Percentiles rank a stretch among this genome's conserved stretches.
Conservation (phyloP, 306 rosid genomes). For the Castanea sativa region DNA sequence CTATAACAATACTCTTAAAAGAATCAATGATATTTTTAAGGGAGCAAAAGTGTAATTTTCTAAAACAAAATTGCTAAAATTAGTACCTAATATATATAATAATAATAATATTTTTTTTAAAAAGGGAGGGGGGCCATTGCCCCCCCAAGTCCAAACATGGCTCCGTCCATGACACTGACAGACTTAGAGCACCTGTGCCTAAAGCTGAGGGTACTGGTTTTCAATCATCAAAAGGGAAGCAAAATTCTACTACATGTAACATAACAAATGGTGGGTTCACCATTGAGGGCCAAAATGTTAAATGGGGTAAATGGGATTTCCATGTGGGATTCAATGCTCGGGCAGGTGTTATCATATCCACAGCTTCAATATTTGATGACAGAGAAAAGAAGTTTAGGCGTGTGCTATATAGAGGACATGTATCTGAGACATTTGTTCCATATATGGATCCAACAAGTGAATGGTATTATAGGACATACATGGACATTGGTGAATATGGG, state of each 20-base stretch:
- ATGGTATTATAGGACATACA: slow-evolving; percentile 84
- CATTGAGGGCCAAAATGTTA: slow-evolving; percentile 50
- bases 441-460: slow-evolving; percentile 78
- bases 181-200: slow-evolving; percentile 62
- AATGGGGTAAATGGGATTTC: slow-evolving; percentile 77
- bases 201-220: slow-evolving; percentile 73
- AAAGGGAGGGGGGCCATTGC: too few relatives aligned
- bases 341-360: slow-evolving; percentile 71
- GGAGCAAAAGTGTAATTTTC: too few relatives aligned
- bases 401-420: slow-evolving; percentile 81
- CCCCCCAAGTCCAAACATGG: too few relatives aligned
- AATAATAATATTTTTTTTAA: too few relatives aligned
- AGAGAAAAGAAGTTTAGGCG: slow-evolving; percentile 36
- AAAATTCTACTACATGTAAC: slow-evolving; percentile 27
- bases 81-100: too few relatives aligned
- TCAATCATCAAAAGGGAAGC: slow-evolving; percentile 28
- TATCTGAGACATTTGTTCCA: slow-evolving; percentile 88
- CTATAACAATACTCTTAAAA: too few relatives aligned
- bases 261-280: slow-evolving; percentile 37
- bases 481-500: slow-evolving; percentile 88
- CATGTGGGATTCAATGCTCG: slow-evolving; percentile 81
- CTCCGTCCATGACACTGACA: too few relatives aligned
- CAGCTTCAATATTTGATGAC: slow-evolving; percentile 75
- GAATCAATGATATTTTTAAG: too few relatives aligned
- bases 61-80: too few relatives aligned